A percentile compares a stretch with the other conserved stretches of the same genome.
These are phyloP conservation scores for Globisporangium alternatum DNA, from an alignment of 352 stramenopile species.

Conservation along the genomic window DNA sequence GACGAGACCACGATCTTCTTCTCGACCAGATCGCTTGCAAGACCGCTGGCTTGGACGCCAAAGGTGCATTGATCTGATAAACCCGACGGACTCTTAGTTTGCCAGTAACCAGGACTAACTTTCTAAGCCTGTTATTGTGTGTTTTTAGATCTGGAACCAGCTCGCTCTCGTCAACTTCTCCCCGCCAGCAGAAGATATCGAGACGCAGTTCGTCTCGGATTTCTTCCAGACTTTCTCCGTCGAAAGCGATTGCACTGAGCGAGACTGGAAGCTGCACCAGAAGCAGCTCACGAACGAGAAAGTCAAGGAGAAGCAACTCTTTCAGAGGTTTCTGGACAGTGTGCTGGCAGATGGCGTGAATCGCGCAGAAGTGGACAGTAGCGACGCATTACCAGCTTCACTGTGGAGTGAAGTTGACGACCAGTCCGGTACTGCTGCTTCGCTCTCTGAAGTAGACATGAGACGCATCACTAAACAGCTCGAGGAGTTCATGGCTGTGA, in stretches of 20 bases:
- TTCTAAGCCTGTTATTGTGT: background rate
- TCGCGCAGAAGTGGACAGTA: background rate
- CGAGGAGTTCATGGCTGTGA: slow-evolving; percentile 22
- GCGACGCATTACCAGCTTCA: background rate
- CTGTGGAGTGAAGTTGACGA: background rate
- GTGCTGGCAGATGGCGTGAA: background rate
- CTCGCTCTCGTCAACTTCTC: slow-evolving; percentile 43
- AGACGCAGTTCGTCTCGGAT: slow-evolving; percentile 32
- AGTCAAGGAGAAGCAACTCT: background rate
- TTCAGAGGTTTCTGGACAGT: slow-evolving; percentile 10
- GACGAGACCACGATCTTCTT: slow-evolving; percentile 43
- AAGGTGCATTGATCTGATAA: slow-evolving; percentile 28
- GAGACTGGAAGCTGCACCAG: slow-evolving; percentile 10
- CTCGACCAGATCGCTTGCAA: slow-evolving; percentile 30
- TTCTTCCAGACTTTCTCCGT: slow-evolving; percentile 21
- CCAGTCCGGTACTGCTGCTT: background rate
- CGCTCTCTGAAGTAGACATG: slow-evolving; percentile 23
- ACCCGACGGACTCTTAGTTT: background rate
- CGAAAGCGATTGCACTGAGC: slow-evolving; percentile 7
- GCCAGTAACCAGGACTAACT: background rate
- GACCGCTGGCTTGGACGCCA: slow-evolving; percentile 36
- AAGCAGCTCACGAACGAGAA: slow-evolving; percentile 1
- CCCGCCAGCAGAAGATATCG: slow-evolving; percentile 31
- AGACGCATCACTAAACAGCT: slow-evolving; percentile 30
- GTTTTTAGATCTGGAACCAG: slow-evolving; percentile 45